These are phyloP conservation scores for Drechmeria coniospora DNA, from an alignment of 2,329 filamentous ascomycete genomes.

Conservation along the genomic window DNA sequence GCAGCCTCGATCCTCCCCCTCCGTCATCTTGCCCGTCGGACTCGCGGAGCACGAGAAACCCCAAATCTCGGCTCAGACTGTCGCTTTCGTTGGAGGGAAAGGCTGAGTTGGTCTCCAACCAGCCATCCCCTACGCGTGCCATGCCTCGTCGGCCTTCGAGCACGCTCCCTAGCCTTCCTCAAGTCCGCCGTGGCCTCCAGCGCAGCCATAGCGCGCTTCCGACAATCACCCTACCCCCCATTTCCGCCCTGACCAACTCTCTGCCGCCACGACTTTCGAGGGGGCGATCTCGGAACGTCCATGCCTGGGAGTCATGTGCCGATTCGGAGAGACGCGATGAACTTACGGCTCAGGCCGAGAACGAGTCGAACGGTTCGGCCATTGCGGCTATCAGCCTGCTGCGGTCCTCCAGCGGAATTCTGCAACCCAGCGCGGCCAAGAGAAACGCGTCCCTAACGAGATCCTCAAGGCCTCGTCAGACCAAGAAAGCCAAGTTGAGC, in stretches of 20 bases:
- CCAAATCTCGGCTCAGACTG: constrained; percentile 49
- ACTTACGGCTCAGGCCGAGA: constrained; percentile 64
- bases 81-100: constrained; percentile 80
- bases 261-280: constrained; percentile 41
- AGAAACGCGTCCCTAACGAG: constrained; percentile 38
- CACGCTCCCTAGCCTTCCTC: constrained; percentile 30
- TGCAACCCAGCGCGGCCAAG: constrained; percentile 45
- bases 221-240: constrained; percentile 40
- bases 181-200: constrained; percentile 38
- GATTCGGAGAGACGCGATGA: constrained; percentile 67
- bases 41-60: constrained; percentile 19
- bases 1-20: constrained; percentile 27
- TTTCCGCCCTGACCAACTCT: constrained; percentile 35
- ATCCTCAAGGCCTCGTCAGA: constrained; percentile 16
- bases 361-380: constrained; percentile 65
- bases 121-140: constrained; percentile 46
- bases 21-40: constrained; percentile 26
- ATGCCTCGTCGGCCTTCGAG: constrained; percentile 31
- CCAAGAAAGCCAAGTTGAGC: constrained; percentile 48
- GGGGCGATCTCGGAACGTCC: constrained; percentile 71
- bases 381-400: constrained; percentile 70
- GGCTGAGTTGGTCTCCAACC: constrained; percentile 65
- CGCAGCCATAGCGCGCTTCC: constrained; percentile 57
- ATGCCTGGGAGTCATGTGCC: constrained; percentile 83
- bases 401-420: constrained; percentile 45